Evolutionary conservation across 75 land plant species (phyloP).

Genomic region (Adiantum capillusveneris): DNA sequence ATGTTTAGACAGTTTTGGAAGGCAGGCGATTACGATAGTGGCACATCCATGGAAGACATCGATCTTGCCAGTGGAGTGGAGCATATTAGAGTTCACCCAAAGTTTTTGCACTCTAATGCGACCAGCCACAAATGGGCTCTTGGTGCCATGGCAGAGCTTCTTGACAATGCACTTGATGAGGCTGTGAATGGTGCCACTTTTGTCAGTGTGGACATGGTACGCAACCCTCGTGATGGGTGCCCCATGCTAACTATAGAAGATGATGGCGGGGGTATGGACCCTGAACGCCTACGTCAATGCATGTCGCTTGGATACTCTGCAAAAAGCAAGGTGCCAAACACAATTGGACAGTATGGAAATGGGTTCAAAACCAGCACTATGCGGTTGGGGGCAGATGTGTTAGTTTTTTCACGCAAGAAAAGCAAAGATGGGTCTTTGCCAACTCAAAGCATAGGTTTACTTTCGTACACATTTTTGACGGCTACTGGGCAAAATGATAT

Average conservation of each 20-base stretch:
- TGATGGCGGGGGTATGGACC: conserved; percentile 96
- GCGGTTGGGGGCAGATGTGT: conserved; percentile 97
- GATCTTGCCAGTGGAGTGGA: conserved; percentile 37
- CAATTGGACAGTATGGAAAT: conserved; percentile 98
- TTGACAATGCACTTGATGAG: conserved; percentile 96
- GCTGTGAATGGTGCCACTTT: conserved; percentile 73
- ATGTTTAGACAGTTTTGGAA: conserved; percentile 24
- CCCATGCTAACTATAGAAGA: conserved; percentile 86
- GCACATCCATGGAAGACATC: not conserved
- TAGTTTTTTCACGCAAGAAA: conserved; percentile 65
- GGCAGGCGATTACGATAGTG: conserved; percentile 18
- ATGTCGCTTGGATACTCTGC: conserved; percentile 92
- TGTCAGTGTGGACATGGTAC: conserved; percentile 56
- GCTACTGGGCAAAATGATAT: conserved; percentile 83
- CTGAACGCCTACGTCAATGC: conserved; percentile 80
- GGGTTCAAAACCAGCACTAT: conserved; percentile 98
- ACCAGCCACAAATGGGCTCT: conserved; percentile 91
- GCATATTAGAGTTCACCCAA: conserved; percentile 82
- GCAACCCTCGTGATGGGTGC: conserved; percentile 42
- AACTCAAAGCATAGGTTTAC: conserved; percentile 78
- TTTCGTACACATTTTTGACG: conserved; percentile 80
- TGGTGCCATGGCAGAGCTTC: conserved; percentile 91
- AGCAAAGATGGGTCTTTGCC: conserved; percentile 42
- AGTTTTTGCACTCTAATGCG: conserved; percentile 92
- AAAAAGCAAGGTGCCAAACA: conserved; percentile 70